phyloP scores from a whole-genome alignment of 208 protist species.

The Angomonas ambiguus region DNA sequence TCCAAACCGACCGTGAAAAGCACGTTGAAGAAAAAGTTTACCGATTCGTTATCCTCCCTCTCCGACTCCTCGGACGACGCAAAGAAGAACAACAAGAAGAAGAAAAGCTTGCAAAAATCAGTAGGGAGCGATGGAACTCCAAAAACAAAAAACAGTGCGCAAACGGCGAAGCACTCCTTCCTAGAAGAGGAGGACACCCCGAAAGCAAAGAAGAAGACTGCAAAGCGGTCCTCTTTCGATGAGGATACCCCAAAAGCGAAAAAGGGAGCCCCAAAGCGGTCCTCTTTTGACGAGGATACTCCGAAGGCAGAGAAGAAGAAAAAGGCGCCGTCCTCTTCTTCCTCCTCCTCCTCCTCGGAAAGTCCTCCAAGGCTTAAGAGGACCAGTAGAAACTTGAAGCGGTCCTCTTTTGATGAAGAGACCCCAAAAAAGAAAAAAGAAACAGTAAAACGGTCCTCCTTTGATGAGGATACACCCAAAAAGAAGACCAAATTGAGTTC shows the following conservation, averaged over 20 bases:
- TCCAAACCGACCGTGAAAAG: neutral
- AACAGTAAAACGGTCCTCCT: neutral
- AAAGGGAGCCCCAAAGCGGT: neutral
- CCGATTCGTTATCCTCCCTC: neutral
- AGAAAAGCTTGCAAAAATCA: neutral
- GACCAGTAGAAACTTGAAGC: neutral
- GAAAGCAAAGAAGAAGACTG: neutral
- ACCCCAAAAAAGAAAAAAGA: neutral
- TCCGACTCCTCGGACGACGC: neutral
- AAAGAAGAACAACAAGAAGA: neutral
- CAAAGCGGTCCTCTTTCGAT: neutral
- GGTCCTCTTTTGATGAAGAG: constrained; percentile 10
- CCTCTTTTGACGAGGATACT: neutral
- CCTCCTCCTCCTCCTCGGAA: neutral
- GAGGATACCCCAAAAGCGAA: neutral
- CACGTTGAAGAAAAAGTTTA: neutral
- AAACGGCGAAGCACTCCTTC: neutral
- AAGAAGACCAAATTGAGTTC: neutral
- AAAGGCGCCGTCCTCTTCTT: neutral
- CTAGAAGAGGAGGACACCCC: neutral
- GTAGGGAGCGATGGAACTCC: neutral
- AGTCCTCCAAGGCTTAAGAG: neutral
- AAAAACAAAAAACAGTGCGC: neutral
- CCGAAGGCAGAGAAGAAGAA: neutral
- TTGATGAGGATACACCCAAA: neutral